A percentile compares a stretch with the other conserved stretches of the same genome.
These are phyloP conservation scores for Papiliotrema laurentii DNA, from an alignment of 1,284 basidiomycete genomes.

Conservation along the genomic window DNA sequence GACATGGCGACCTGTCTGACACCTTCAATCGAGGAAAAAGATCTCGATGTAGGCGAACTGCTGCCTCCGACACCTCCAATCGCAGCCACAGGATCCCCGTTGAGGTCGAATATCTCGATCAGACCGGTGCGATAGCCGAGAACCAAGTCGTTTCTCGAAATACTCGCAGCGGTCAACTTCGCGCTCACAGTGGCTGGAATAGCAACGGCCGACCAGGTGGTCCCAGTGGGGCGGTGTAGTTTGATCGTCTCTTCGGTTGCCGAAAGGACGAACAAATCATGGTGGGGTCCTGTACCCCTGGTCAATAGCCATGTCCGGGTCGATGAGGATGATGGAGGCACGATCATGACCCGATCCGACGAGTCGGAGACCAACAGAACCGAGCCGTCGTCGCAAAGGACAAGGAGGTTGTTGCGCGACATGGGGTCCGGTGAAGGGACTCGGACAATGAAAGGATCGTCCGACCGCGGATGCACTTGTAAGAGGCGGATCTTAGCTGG, in stretches of 20 bases:
- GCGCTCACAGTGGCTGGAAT: slow-evolving; percentile 5
- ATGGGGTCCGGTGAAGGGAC: neutral
- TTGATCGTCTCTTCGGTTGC: no score
- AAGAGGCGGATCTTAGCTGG: neutral
- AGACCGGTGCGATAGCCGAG: slow-evolving; percentile 32
- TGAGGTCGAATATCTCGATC: slow-evolving; percentile 32
- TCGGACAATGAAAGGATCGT: slow-evolving; percentile 5
- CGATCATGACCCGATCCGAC: neutral
- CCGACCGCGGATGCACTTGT: neutral
- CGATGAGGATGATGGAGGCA: neutral
- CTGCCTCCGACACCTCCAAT: neutral
- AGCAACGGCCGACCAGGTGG: neutral
- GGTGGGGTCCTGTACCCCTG: no score
- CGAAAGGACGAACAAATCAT: neutral
- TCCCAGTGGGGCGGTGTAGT: neutral
- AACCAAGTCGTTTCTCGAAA: slow-evolving; percentile 14
- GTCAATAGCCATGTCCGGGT: neutral
- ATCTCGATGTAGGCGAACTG: neutral
- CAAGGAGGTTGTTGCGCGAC: neutral
- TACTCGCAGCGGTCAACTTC: slow-evolving; percentile 13
- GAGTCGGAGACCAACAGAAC: neutral
- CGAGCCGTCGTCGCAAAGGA: neutral
- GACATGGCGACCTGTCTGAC: slow-evolving; percentile 17
- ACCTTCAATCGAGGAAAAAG: slow-evolving; percentile 1
- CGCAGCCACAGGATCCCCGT: slow-evolving; percentile 12